Conservation (phyloP, 1,284 basidiomycete species). For the Sparassis latifolia region DNA sequence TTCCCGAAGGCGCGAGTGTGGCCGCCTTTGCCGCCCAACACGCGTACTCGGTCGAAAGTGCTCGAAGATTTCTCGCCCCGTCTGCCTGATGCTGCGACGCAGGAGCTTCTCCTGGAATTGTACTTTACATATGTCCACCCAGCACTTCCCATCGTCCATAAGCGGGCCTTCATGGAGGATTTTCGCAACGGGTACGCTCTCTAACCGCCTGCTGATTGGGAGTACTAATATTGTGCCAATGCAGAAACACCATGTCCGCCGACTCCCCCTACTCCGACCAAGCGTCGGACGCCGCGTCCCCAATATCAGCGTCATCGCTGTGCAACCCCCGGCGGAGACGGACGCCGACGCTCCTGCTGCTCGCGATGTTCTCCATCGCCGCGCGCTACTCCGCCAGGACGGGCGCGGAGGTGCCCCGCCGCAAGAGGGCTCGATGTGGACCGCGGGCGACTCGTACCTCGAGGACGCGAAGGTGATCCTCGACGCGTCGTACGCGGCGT, state of each 20-base stretch:
- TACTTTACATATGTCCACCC: slow-evolving; percentile 81
- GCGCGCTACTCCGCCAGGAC: slow-evolving; percentile 50
- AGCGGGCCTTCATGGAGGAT: slow-evolving; percentile 59
- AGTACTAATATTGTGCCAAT: no score
- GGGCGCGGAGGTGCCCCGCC: slow-evolving; percentile 32
- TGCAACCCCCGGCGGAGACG: slow-evolving; percentile 36
- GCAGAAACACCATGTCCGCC: slow-evolving; percentile 10
- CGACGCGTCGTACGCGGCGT: slow-evolving; percentile 58
- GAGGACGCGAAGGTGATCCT: slow-evolving; percentile 66
- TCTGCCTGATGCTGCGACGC: slow-evolving; percentile 50
- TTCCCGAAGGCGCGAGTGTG: slow-evolving; percentile 81
- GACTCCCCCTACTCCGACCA: slow-evolving; percentile 22
- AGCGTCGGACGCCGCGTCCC: slow-evolving; percentile 25
- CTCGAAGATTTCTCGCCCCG: slow-evolving; percentile 33
- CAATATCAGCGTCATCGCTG: slow-evolving; percentile 28
- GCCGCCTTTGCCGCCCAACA: slow-evolving; percentile 53
- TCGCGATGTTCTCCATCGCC: slow-evolving; percentile 74
- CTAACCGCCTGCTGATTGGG: background rate
- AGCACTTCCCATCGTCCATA: slow-evolving; percentile 67
- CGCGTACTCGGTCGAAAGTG: slow-evolving; percentile 22
- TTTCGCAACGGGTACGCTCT: slow-evolving; percentile 35
- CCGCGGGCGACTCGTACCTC: slow-evolving; percentile 71
- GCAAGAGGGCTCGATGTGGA: slow-evolving; percentile 67
- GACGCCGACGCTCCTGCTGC: slow-evolving; percentile 61
- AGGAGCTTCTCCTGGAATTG: slow-evolving; percentile 64